A percentile compares a stretch with the other conserved stretches of the same genome.
phyloP scores from a whole-genome alignment of 805 yeast species.

The Kuraishia molischiana region DNA sequence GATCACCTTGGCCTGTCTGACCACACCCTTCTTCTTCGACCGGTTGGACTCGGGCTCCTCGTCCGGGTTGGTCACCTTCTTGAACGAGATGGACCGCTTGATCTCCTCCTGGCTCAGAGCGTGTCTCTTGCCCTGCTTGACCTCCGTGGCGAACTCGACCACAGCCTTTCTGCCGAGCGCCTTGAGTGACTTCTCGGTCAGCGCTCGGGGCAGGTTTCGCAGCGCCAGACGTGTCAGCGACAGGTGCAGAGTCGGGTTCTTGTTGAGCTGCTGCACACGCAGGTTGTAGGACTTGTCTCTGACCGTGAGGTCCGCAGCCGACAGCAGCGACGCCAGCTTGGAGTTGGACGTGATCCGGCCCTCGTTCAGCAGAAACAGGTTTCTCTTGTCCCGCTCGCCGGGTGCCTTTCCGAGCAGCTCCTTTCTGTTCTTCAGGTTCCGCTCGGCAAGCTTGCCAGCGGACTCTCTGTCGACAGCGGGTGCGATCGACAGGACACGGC shows the following conservation, averaged over 20 bases:
- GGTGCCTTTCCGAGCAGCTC: constrained; percentile 75
- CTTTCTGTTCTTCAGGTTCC: constrained; percentile 62
- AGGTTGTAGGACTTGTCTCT: constrained; percentile 81
- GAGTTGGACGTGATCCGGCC: constrained; percentile 83
- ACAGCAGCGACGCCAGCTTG: constrained; percentile 59
- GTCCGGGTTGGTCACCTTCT: constrained; percentile 26
- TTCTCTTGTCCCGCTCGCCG: constrained; percentile 69
- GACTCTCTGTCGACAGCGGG: constrained; percentile 82
- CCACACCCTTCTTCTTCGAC: constrained; percentile 79
- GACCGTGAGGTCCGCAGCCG: constrained; percentile 69
- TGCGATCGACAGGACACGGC: constrained; percentile 76
- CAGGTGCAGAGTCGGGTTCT: constrained; percentile 84
- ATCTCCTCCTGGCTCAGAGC: constrained; percentile 86
- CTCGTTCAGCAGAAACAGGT: constrained; percentile 80
- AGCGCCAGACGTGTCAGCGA: constrained; percentile 94
- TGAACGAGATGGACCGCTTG: constrained; percentile 64
- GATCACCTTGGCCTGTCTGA: constrained; percentile 86
- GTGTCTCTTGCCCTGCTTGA: constrained; percentile 62
- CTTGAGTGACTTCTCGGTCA: constrained; percentile 81
- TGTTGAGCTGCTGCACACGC: constrained; percentile 82
- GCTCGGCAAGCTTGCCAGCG: constrained; percentile 66
- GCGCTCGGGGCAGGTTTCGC: constrained; percentile 86
- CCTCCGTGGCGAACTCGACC: constrained; percentile 89
- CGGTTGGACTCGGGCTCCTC: constrained; percentile 34
- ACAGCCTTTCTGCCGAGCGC: constrained; percentile 92